Conservation (phyloP, 2,329 filamentous ascomycete species). For the Trichophyton verrucosum region DNA sequence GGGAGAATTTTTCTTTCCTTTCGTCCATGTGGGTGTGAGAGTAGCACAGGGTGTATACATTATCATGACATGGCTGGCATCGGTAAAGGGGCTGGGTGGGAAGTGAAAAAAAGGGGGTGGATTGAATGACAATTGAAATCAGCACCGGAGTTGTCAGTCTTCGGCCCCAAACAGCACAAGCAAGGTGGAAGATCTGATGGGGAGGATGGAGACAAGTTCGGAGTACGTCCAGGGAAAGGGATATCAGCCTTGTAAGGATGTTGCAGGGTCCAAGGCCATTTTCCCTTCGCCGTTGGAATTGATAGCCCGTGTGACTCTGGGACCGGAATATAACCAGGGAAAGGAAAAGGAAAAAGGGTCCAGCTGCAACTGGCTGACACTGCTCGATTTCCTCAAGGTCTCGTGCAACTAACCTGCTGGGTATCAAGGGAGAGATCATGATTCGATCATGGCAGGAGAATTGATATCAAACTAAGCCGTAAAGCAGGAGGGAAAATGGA, state of each 20-base stretch:
- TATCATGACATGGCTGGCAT: constrained; percentile 1
- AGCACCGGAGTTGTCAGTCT: not conserved
- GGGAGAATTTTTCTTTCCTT: not conserved
- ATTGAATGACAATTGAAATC: not conserved
- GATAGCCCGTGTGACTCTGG: not conserved
- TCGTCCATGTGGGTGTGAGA: not conserved
- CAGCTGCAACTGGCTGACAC: not conserved
- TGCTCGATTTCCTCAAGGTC: not conserved
- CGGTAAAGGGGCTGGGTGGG: not conserved
- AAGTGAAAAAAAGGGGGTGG: no score
- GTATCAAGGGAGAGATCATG: not conserved
- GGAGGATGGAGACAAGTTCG: no score
- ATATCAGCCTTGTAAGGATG: not conserved
- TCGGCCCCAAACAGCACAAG: no score
- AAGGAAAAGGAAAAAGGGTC: not conserved
- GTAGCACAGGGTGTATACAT: not conserved
- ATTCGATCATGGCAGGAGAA: not conserved
- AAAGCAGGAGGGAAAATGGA: no score
- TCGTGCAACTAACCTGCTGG: not conserved
- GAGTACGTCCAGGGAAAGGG: not conserved
- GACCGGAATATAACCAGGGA: not conserved
- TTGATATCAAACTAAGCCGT: no score
- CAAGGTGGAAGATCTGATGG: not conserved
- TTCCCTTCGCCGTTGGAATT: not conserved
- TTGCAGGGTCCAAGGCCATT: not conserved